Percentiles rank a stretch among this genome's conserved stretches.
phyloP scores from a whole-genome alignment of 306 rosid genomes.

The Trifolium dubium region DNA sequence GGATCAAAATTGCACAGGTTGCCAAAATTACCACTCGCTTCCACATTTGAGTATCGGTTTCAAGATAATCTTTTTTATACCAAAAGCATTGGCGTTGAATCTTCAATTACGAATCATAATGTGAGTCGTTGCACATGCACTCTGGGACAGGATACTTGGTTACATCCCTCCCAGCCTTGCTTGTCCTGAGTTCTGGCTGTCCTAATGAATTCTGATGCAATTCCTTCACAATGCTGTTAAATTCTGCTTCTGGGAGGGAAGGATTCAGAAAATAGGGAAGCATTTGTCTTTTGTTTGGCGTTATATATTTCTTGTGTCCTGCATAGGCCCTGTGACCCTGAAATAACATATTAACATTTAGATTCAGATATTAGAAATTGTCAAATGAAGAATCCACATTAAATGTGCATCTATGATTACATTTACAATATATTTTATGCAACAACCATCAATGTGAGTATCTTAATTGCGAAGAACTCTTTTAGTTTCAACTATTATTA shows the following conservation, averaged over 20 bases:
- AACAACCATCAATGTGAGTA: not conserved
- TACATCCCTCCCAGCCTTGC: slow-evolving; percentile 74
- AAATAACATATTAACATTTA: slow-evolving; percentile 28
- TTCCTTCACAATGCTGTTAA: slow-evolving; percentile 64
- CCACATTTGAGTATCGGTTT: not conserved
- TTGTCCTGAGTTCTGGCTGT: slow-evolving; percentile 83
- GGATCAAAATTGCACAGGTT: slow-evolving; percentile 26
- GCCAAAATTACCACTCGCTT: slow-evolving; percentile 10
- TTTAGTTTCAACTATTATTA: not conserved
- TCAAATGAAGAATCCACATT: slow-evolving; percentile 3
- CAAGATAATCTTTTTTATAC: slow-evolving; percentile 1
- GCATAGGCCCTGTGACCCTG: slow-evolving; percentile 97
- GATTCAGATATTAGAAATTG: slow-evolving; percentile 31
- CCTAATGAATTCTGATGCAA: slow-evolving; percentile 83
- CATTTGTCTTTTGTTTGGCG: slow-evolving; percentile 96
- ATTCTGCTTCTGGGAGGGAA: slow-evolving; percentile 74
- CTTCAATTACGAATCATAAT: slow-evolving; percentile 33
- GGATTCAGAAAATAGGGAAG: slow-evolving; percentile 77
- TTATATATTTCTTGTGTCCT: slow-evolving; percentile 93
- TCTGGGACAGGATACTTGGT: slow-evolving; percentile 87
- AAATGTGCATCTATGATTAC: not conserved
- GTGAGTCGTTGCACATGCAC: slow-evolving; percentile 84
- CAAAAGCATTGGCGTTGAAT: slow-evolving; percentile 29
- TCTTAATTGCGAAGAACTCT: slow-evolving; percentile 10
- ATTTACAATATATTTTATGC: not conserved